phyloP scores from a whole-genome alignment of 2,329 filamentous ascomycete species.

The Alternaria ventricosa region DNA sequence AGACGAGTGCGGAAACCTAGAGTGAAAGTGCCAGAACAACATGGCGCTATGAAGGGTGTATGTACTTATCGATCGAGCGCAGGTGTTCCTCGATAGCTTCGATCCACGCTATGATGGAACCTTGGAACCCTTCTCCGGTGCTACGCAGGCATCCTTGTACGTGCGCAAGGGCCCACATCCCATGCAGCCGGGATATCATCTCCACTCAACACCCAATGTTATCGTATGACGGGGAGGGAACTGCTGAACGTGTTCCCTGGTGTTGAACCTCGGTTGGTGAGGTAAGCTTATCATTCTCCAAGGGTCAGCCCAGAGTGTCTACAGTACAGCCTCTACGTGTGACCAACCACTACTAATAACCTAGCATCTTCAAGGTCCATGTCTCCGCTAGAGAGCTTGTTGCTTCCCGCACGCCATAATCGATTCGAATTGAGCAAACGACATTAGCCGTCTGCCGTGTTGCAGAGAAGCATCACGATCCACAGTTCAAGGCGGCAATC shows the following conservation, averaged over 20 bases:
- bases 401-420: neutral
- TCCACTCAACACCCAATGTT: neutral
- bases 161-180: neutral
- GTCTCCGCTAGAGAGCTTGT: neutral
- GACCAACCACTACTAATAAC: neutral
- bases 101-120: neutral
- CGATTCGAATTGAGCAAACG: neutral
- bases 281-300: neutral
- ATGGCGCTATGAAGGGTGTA: constrained; percentile 6
- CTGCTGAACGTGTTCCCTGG: neutral
- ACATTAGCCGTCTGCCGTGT: neutral
- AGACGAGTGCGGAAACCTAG: neutral
- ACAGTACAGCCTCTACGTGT: neutral
- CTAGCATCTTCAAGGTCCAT: neutral
- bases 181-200: neutral
- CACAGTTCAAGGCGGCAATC: neutral
- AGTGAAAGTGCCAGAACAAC: constrained; percentile 6
- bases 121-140: neutral
- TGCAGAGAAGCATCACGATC: neutral
- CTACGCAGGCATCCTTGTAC: neutral
- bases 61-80: neutral
- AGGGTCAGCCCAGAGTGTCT: neutral
- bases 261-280: neutral
- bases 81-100: neutral
- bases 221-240: neutral